Percentiles rank a stretch among this genome's conserved stretches.
These are phyloP conservation scores for Lyophyllum semitale DNA, from an alignment of 768 basidiomycete genomes.

Conservation along the genomic window DNA sequence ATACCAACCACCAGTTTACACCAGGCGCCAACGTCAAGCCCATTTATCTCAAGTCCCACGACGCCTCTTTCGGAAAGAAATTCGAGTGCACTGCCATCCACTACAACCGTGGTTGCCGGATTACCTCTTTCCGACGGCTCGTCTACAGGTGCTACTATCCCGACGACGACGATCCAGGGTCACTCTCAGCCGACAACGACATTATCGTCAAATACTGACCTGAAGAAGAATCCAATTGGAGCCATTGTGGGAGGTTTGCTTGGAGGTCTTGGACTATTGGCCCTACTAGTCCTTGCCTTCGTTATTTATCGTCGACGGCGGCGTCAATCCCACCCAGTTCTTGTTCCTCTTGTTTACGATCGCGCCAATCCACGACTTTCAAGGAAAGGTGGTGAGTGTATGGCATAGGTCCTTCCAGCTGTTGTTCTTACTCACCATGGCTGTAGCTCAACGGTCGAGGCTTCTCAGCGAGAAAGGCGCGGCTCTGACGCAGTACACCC, in stretches of 20 bases:
- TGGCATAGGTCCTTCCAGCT: no score
- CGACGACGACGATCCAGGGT: neutral
- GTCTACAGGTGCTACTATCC: neutral
- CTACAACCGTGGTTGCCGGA: neutral
- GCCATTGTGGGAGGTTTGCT: neutral
- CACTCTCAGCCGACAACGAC: neutral
- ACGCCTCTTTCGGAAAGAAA: neutral
- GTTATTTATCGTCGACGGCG: neutral
- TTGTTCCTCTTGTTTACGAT: neutral
- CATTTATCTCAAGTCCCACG: no score
- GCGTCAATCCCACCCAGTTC: neutral
- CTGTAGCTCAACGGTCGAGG: neutral
- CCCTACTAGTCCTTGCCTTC: neutral
- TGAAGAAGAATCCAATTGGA: neutral
- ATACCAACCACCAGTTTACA: neutral
- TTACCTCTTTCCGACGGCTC: neutral
- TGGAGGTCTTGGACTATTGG: neutral
- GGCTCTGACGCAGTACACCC: neutral
- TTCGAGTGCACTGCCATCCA: neutral
- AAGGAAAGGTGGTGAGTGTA: neutral
- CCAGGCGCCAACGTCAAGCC: no score
- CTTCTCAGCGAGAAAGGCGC: neutral
- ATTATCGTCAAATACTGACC: neutral
- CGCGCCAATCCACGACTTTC: neutral
- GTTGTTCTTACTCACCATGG: no score